Evolutionary conservation across 257 asterid species (phyloP).

Genomic region (Knoxia roxburghii): DNA sequence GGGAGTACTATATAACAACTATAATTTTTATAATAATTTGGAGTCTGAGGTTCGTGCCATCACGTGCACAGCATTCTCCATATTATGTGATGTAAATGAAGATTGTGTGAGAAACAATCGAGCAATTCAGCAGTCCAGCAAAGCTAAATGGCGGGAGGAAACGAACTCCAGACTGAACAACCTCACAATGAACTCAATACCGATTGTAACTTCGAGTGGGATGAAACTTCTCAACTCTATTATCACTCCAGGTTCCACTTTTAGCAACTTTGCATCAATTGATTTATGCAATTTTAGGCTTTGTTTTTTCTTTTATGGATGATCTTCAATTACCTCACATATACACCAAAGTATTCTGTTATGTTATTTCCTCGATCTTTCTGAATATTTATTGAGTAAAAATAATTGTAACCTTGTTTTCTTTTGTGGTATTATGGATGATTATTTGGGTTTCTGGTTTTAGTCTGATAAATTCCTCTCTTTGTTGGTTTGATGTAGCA

Average conservation of each 20-base stretch:
- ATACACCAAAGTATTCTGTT: neutral
- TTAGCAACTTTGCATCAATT: neutral
- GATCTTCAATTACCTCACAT: neutral
- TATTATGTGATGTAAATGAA: no score
- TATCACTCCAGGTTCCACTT: constrained; percentile 72
- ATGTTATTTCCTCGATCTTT: neutral
- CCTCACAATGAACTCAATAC: constrained; percentile 8
- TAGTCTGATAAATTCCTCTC: neutral
- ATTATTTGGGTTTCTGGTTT: no score
- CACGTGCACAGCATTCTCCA: neutral
- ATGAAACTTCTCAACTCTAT: constrained; percentile 72
- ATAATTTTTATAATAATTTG: no score
- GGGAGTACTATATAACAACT: no score
- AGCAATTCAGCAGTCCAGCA: neutral
- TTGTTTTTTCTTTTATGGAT: neutral
- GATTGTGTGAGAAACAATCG: no score
- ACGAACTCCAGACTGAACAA: constrained; percentile 6
- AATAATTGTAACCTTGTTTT: neutral
- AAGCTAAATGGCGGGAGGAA: constrained; percentile 47
- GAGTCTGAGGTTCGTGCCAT: neutral
- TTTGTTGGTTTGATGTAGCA: constrained; percentile 42
- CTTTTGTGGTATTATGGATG: neutral
- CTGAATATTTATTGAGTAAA: neutral
- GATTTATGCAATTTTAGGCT: constrained; percentile 3
- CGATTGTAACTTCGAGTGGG: constrained; percentile 67